phyloP scores from a whole-genome alignment of 768 basidiomycete species.

The Pholiota molesta region DNA sequence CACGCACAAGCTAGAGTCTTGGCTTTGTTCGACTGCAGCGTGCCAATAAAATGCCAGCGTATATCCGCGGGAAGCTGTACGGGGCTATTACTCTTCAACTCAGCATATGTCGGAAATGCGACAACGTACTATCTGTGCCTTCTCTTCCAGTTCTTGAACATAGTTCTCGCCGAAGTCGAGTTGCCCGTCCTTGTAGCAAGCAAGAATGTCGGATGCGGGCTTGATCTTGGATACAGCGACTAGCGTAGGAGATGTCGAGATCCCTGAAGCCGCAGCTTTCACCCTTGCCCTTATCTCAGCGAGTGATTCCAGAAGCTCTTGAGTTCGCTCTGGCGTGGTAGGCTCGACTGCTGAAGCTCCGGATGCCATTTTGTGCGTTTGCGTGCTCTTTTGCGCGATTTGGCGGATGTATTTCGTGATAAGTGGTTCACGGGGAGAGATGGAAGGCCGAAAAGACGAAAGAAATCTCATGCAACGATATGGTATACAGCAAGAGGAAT shows the following conservation, averaged over 20 bases:
- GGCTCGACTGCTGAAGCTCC: slow-evolving; percentile 10
- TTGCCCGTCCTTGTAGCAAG: slow-evolving; percentile 81
- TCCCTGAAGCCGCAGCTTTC: slow-evolving; percentile 28
- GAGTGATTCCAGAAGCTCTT: slow-evolving; percentile 58
- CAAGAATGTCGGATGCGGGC: slow-evolving; percentile 82
- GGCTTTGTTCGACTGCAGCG: slow-evolving; percentile 91
- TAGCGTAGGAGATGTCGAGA: slow-evolving; percentile 43
- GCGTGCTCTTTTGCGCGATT: not conserved
- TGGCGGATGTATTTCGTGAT: not conserved
- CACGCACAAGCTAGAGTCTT: slow-evolving; percentile 80
- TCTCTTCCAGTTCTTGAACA: slow-evolving; percentile 89
- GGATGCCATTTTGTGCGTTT: slow-evolving; percentile 11
- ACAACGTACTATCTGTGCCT: slow-evolving; percentile 66
- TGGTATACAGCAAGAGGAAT: not conserved
- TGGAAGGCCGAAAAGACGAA: not conserved
- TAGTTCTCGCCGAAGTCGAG: slow-evolving; percentile 98
- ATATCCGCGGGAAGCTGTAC: slow-evolving; percentile 78
- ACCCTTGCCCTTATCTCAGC: slow-evolving; percentile 55
- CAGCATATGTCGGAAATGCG: not conserved
- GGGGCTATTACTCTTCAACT: not conserved
- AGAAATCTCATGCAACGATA: slow-evolving; percentile 10
- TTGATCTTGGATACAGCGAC: slow-evolving; percentile 96
- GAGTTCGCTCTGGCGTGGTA: slow-evolving; percentile 43
- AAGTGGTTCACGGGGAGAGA: not conserved
- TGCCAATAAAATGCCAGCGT: slow-evolving; percentile 97